phyloP scores from a whole-genome alignment of 148 eudicot genomes.

The Talinum fruticosum region DNA sequence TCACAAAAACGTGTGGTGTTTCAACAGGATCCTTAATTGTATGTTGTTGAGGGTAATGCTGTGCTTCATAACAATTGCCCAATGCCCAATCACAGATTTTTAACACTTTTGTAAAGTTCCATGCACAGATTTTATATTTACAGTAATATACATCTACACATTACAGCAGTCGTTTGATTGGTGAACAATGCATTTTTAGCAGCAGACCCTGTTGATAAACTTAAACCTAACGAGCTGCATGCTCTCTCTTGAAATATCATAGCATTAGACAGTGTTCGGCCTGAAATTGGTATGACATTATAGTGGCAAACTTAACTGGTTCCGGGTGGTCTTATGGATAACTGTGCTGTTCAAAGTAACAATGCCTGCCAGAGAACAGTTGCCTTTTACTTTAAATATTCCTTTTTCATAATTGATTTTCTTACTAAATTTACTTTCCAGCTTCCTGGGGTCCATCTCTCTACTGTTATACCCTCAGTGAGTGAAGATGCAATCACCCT shows the following conservation, averaged over 20 bases:
- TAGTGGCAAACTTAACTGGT: not conserved
- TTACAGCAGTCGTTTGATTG: not conserved
- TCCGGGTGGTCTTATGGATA: too few relatives aligned
- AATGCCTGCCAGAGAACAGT: not conserved
- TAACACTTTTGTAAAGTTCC: too few relatives aligned
- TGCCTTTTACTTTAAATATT: slow-evolving; percentile 7
- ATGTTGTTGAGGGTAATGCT: not conserved
- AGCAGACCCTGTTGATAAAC: not conserved
- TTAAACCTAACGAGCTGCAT: not conserved
- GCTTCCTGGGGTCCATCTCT: slow-evolving; percentile 67
- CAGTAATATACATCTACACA: too few relatives aligned
- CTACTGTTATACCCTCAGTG: slow-evolving; percentile 67
- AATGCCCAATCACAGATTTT: not conserved
- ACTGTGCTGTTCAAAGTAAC: not conserved
- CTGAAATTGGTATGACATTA: not conserved
- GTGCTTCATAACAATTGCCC: not conserved
- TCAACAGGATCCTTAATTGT: not conserved
- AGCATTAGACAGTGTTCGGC: not conserved
- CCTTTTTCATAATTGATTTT: slow-evolving; percentile 5
- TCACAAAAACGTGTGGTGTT: not conserved
- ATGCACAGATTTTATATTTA: too few relatives aligned
- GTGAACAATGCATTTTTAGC: not conserved
- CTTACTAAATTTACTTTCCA: slow-evolving; percentile 25
- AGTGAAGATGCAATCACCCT: slow-evolving; percentile 70
- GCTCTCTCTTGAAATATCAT: not conserved